Conservation (phyloP, 2,329 filamentous ascomycete species). For the Corinectria fuckeliana region DNA sequence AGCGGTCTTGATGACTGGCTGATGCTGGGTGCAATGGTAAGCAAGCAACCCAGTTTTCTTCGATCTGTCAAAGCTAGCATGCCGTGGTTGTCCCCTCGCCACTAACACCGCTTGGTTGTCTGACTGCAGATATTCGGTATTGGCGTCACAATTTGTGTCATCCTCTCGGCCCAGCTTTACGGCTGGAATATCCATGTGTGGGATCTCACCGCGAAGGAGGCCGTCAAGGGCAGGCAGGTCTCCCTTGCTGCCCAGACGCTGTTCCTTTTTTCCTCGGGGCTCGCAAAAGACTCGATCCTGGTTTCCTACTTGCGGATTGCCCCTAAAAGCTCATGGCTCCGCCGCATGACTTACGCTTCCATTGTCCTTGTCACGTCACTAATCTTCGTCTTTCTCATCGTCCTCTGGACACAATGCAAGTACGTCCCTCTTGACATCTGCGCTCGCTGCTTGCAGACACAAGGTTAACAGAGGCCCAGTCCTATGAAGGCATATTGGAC, state of each 20-base stretch:
- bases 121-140: constrained; percentile 41
- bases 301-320: constrained; percentile 50
- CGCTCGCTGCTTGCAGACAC: not conserved
- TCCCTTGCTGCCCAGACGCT: constrained; percentile 49
- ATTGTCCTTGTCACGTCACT: constrained; percentile 39
- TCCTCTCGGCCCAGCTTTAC: constrained; percentile 44
- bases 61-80: not conserved
- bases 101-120: constrained; percentile 17
- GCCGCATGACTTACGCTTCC: constrained; percentile 38
- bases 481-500: constrained; percentile 35
- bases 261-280: constrained; percentile 47
- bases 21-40: constrained; percentile 48
- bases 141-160: constrained; percentile 43
- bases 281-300: constrained; percentile 50
- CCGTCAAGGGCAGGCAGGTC: constrained; percentile 43
- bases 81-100: not conserved
- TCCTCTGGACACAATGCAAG: constrained; percentile 48
- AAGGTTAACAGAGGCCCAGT: constrained; percentile 5
- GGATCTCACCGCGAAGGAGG: constrained; percentile 40
- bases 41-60: constrained; percentile 10
- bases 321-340: constrained; percentile 41
- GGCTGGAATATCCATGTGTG: constrained; percentile 49
- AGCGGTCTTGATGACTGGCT: constrained; percentile 50
- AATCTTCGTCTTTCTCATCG: constrained; percentile 42
- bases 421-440: constrained; percentile 22